A percentile compares a stretch with the other conserved stretches of the same genome.
These are phyloP conservation scores for Penicillium daleae DNA, from an alignment of 495 filamentous ascomycete species.

Conservation along the genomic window DNA sequence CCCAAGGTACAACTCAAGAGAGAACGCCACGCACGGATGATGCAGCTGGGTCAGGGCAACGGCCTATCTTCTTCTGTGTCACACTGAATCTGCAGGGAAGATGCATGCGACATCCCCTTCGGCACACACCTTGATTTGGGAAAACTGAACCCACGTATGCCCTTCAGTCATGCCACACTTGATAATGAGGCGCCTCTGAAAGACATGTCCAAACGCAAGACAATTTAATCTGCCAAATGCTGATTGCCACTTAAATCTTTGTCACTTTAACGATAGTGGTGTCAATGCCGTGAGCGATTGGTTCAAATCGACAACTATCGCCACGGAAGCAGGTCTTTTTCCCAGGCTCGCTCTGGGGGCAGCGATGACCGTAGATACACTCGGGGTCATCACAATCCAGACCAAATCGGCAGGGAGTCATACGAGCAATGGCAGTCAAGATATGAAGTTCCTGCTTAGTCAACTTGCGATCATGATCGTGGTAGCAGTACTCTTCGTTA, in stretches of 20 bases:
- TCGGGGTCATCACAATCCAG: slow-evolving; percentile 72
- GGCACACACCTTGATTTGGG: slow-evolving; percentile 7
- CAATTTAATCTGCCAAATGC: not conserved
- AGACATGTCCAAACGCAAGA: not conserved
- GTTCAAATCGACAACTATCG: slow-evolving; percentile 55
- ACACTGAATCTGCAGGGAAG: not conserved
- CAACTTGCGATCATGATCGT: slow-evolving; percentile 74
- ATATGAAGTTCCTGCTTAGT: slow-evolving; percentile 67
- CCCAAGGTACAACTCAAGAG: no score
- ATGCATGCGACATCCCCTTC: slow-evolving; percentile 3
- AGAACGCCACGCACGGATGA: no score
- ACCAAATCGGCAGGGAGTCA: slow-evolving; percentile 78
- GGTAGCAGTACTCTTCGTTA: slow-evolving; percentile 67
- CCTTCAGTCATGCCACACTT: not conserved
- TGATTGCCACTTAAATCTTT: slow-evolving; percentile 50
- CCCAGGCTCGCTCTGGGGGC: slow-evolving; percentile 51
- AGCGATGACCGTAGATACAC: slow-evolving; percentile 84
- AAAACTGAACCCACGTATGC: slow-evolving; percentile 3
- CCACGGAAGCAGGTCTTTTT: slow-evolving; percentile 56
- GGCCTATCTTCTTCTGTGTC: not conserved
- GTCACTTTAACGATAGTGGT: slow-evolving; percentile 55
- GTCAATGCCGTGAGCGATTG: slow-evolving; percentile 55
- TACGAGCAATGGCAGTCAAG: slow-evolving; percentile 70
- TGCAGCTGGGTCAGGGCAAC: not conserved
- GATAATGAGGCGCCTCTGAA: not conserved